Conservation (phyloP, 257 asterid genomes). For the Handroanthus guayacan region DNA sequence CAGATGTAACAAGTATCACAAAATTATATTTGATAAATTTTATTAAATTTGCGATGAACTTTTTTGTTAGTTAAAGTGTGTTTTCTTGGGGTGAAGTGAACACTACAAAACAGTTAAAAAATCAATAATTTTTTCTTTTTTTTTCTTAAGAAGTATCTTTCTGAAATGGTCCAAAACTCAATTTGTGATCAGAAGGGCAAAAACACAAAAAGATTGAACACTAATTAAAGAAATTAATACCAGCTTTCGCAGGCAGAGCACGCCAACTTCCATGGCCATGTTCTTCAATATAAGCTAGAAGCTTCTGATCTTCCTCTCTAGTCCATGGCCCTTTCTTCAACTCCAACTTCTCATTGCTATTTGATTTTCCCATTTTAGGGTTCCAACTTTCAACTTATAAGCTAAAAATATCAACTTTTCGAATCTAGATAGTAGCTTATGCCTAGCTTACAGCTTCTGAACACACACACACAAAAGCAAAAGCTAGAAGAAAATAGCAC, state of each 20-base stretch:
- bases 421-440: background rate
- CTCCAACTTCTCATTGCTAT: slow-evolving; percentile 46
- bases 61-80: too few species aligned
- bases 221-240: slow-evolving; percentile 25
- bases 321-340: slow-evolving; percentile 77
- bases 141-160: too few species aligned
- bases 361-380: slow-evolving; percentile 44
- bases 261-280: slow-evolving; percentile 76
- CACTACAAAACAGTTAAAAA: too few species aligned
- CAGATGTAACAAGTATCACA: too few species aligned
- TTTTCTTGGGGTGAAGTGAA: too few species aligned
- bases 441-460: too few species aligned
- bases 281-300: slow-evolving; percentile 50
- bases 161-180: too few species aligned
- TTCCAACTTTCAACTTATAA: background rate
- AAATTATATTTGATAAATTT: too few species aligned
- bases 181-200: background rate
- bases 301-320: slow-evolving; percentile 63
- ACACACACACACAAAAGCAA: too few species aligned
- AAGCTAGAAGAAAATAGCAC: too few species aligned
- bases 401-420: background rate
- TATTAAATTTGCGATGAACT: too few species aligned
- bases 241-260: slow-evolving; percentile 61
- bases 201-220: background rate
- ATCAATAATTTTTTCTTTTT: too few species aligned